A percentile compares a stretch with the other conserved stretches of the same genome.
Evolutionary conservation across 352 stramenopile genomes (phyloP).

Genomic region (Blastocystis sp.): DNA sequence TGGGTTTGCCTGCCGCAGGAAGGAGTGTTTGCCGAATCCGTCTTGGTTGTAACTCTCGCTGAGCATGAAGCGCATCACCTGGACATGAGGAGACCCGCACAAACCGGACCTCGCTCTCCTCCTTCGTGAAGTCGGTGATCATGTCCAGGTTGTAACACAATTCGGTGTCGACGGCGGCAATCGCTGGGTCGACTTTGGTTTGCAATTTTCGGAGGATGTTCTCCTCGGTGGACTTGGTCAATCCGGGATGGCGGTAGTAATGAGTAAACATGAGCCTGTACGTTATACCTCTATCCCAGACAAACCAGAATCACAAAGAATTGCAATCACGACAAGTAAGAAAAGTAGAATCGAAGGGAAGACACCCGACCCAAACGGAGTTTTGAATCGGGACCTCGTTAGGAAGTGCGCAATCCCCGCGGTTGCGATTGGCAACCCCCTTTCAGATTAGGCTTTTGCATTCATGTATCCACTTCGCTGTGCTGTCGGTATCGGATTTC

Average conservation of each 20-base stretch:
- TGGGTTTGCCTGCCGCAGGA: not conserved
- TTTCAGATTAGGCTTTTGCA: not conserved
- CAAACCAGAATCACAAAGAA: too few relatives aligned
- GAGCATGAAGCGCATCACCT: constrained; percentile 37
- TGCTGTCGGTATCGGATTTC: not conserved
- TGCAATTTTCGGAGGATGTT: constrained; percentile 53
- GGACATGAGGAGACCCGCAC: not conserved
- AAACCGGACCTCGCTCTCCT: constrained; percentile 26
- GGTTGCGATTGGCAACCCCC: too few relatives aligned
- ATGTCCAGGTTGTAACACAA: constrained; percentile 54
- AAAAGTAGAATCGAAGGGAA: too few relatives aligned
- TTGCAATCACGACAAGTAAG: too few relatives aligned
- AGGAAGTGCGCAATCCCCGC: too few relatives aligned
- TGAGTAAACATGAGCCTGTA: constrained; percentile 19
- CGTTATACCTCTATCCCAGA: too few relatives aligned
- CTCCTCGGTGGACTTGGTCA: constrained; percentile 22
- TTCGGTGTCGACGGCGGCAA: not conserved
- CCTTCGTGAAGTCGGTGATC: constrained; percentile 15
- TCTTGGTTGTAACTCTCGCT: constrained; percentile 51
- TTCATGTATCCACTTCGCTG: constrained; percentile 56
- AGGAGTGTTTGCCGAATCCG: constrained; percentile 8
- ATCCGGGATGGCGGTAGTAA: constrained; percentile 53
- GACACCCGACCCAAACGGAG: too few relatives aligned
- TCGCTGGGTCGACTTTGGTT: not conserved
- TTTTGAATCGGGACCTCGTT: too few relatives aligned